Percentiles rank a stretch among this genome's conserved stretches.
phyloP scores from a whole-genome alignment of 2,329 filamentous ascomycete genomes.

The Nothopassalora personata region DNA sequence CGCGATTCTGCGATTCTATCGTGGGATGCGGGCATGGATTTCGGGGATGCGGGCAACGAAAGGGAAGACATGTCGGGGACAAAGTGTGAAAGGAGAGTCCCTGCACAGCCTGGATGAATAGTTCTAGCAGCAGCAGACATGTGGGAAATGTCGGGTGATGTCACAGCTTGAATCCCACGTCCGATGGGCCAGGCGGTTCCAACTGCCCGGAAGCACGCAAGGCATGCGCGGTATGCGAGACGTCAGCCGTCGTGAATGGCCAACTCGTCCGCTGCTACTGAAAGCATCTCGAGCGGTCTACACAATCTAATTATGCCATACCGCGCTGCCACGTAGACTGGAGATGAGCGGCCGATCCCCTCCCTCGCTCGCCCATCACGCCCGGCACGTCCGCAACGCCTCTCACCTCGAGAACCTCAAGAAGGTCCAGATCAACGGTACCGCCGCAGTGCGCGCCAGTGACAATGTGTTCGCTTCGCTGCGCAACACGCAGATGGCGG shows the following conservation, averaged over 20 bases:
- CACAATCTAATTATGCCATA: not conserved
- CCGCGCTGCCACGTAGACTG: not conserved
- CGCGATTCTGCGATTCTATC: not conserved
- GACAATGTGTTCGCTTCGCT: slow-evolving; percentile 65
- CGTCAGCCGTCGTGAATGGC: no score
- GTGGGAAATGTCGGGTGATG: not conserved
- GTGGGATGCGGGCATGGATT: not conserved
- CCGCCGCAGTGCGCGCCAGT: slow-evolving; percentile 13
- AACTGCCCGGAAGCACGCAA: no score
- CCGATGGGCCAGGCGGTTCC: no score
- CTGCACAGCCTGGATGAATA: no score
- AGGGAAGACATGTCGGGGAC: not conserved
- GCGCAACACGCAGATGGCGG: slow-evolving; percentile 73
- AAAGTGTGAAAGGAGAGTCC: not conserved
- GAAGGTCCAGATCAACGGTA: slow-evolving; percentile 24
- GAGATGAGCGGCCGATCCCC: slow-evolving; percentile 23
- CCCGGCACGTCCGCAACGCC: slow-evolving; percentile 25
- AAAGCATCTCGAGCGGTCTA: not conserved
- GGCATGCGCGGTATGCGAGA: no score
- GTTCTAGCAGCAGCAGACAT: no score
- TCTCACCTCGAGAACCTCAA: slow-evolving; percentile 27
- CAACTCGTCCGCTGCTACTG: no score
- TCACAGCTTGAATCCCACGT: not conserved
- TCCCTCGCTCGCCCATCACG: slow-evolving; percentile 14
- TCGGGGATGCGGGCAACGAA: not conserved